A percentile compares a stretch with the other conserved stretches of the same genome.
Conservation (phyloP, 208 protist species). For the Wallacemonas sp. region DNA sequence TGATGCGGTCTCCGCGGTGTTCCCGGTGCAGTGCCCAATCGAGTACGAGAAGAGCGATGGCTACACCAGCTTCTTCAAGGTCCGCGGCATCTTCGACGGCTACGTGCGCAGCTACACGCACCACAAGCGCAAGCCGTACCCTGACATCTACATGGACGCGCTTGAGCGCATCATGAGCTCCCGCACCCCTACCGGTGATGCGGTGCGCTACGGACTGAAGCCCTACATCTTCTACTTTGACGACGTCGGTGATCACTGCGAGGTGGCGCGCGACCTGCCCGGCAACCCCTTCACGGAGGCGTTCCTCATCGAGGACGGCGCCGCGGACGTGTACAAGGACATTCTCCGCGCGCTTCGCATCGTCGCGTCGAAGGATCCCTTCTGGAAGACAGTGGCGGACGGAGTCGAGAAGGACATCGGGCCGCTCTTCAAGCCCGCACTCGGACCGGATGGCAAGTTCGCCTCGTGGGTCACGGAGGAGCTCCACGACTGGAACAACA, state of each 20-base stretch:
- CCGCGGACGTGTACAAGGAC: slow-evolving; percentile 69
- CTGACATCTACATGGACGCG: slow-evolving; percentile 74
- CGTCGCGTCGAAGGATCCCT: slow-evolving; percentile 64
- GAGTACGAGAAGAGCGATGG: slow-evolving; percentile 34
- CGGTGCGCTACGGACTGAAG: slow-evolving; percentile 59
- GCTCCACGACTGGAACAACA: slow-evolving; percentile 71
- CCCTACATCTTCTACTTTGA: slow-evolving; percentile 85
- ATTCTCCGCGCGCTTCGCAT: slow-evolving; percentile 51
- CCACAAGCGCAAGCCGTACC: slow-evolving; percentile 81
- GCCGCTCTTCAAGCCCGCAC: slow-evolving; percentile 53
- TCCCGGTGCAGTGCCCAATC: slow-evolving; percentile 57
- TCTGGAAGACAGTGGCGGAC: slow-evolving; percentile 59
- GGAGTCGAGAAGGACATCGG: slow-evolving; percentile 64
- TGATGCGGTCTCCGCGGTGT: slow-evolving; percentile 45
- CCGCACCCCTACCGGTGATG: slow-evolving; percentile 57
- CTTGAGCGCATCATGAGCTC: slow-evolving; percentile 47
- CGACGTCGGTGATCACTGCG: slow-evolving; percentile 60
- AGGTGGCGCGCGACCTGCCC: slow-evolving; percentile 51
- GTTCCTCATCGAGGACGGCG: slow-evolving; percentile 66
- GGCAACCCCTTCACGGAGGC: slow-evolving; percentile 68
- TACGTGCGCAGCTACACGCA: slow-evolving; percentile 72
- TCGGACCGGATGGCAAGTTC: slow-evolving; percentile 33
- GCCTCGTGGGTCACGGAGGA: slow-evolving; percentile 75
- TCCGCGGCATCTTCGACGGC: slow-evolving; percentile 74
- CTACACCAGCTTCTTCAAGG: slow-evolving; percentile 47